Base-by-base conservation (phyloP, 2,329 filamentous ascomycete species). In the Rhynchosporium agropyri region DNA sequence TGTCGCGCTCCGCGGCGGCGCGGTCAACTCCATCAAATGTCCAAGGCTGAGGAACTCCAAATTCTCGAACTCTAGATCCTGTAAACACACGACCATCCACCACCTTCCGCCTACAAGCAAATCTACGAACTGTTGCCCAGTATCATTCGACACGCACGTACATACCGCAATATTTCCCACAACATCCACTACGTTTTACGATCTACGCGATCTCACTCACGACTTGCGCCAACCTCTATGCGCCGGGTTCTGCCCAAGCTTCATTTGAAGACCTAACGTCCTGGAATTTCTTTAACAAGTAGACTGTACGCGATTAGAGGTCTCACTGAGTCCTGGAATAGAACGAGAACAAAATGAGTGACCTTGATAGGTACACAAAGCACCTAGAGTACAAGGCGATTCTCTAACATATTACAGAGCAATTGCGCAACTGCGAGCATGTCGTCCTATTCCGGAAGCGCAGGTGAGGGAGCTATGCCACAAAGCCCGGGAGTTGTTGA, bases 391-490 rank as follows among this genome's bases (percentile, higher is more conserved):
- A 9, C 7, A 31, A 20, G n/a, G 20, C 3, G 13, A 61, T 40
- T n/a, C 33, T 9, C 60, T 64, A 55, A 62, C 8, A 3, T 45
- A n/a, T 15, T 28, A 36, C 68, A 97, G 94, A 79, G 93, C 93
- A 64, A 99, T 99, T 75, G 90, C 91, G 76, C 93, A 97, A 78
- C 83, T 99, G 74, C 92, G 95, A 81, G 90, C 92, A 75, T 99
- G 95, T 79, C 91, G 93, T 66, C 93, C 94, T 61, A 99, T 99
- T 71, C 94, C 95, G 66, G 95, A 99, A 80, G 83, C 88, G 46
- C 91, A 98, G 79, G 96, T 99, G 65, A 90, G 94, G 75, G 94
- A 99, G 79, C 84, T 99, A 71, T 98, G 95, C 79, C 94, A 97
- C 82, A 97, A 97, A 76, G 95, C 95, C 58, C 87, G 95, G 68